These are phyloP conservation scores for Chaetoceros muelleri DNA, from an alignment of 108 stramenopile genomes.

Conservation along the genomic window DNA sequence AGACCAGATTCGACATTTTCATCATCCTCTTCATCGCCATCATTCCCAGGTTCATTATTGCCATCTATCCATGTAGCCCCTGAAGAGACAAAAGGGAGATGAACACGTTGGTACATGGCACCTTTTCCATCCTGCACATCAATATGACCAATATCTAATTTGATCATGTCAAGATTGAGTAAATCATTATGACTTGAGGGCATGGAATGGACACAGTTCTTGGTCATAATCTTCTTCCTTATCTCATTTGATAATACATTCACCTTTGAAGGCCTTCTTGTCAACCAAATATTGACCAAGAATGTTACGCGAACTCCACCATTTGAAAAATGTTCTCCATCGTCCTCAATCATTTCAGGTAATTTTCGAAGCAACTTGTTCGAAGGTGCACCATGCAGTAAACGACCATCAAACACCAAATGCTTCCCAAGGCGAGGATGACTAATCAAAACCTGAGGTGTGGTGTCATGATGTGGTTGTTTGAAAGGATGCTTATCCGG, in stretches of 20 bases:
- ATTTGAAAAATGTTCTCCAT: neutral
- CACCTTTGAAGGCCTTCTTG: slow-evolving; percentile 44
- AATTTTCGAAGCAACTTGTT: slow-evolving; percentile 30
- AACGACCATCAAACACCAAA: slow-evolving; percentile 78
- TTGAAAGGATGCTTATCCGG: neutral
- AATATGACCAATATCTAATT: slow-evolving; percentile 21
- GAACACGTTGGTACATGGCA: slow-evolving; percentile 15
- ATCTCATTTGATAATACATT: slow-evolving; percentile 17
- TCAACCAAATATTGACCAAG: slow-evolving; percentile 83
- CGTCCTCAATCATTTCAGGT: neutral
- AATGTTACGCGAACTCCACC: slow-evolving; percentile 60
- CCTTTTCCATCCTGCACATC: slow-evolving; percentile 8
- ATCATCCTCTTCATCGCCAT: slow-evolving; percentile 19
- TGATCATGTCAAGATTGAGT: neutral
- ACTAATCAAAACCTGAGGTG: slow-evolving; percentile 43
- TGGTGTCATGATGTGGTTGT: slow-evolving; percentile 43
- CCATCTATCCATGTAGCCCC: slow-evolving; percentile 33
- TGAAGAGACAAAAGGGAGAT: slow-evolving; percentile 43
- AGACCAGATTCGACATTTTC: slow-evolving; percentile 19
- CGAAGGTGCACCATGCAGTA: slow-evolving; percentile 79
- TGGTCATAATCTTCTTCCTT: slow-evolving; percentile 11
- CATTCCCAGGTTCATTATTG: too few species aligned
- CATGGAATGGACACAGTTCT: too few species aligned
- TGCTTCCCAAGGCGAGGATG: slow-evolving; percentile 69
- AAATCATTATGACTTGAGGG: neutral